phyloP scores from a whole-genome alignment of 2,329 filamentous ascomycete genomes.

The Arthroderma sp. region DNA sequence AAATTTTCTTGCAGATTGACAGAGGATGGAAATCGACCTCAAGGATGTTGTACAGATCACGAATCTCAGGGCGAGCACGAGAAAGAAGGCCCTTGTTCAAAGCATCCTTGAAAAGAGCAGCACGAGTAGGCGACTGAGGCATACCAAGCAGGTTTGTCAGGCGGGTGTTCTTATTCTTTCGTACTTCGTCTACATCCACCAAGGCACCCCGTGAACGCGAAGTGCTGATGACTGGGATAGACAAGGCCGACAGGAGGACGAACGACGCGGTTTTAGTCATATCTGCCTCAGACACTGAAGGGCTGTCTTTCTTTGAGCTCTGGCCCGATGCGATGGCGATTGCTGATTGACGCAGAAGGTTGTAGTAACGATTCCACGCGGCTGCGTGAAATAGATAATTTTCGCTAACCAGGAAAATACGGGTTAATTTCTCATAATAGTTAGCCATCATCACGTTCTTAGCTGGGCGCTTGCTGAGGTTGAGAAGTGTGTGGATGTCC shows the following conservation, averaged over 20 bases:
- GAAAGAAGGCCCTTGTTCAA: constrained; percentile 89
- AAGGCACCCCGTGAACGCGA: constrained; percentile 89
- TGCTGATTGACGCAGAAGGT: constrained; percentile 81
- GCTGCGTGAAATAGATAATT: constrained; percentile 99
- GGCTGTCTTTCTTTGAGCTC: constrained; percentile 88
- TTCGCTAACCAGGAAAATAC: constrained; percentile 97
- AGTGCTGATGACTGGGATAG: constrained; percentile 99
- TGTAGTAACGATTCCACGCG: constrained; percentile 95
- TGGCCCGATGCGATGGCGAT: constrained; percentile 70
- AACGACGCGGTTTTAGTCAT: constrained; percentile 92
- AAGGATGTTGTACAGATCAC: constrained; percentile 94
- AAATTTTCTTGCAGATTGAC: constrained; percentile 98
- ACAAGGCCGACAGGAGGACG: constrained; percentile 82
- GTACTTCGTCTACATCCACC: constrained; percentile 90
- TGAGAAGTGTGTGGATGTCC: constrained; percentile 95
- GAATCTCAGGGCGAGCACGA: constrained; percentile 85
- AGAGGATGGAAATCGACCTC: constrained; percentile 98
- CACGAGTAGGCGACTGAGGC: constrained; percentile 75
- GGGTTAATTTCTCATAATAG: constrained; percentile 98
- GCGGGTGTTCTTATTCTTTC: constrained; percentile 97
- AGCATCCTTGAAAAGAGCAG: constrained; percentile 87
- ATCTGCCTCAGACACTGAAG: constrained; percentile 74
- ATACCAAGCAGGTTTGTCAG: constrained; percentile 93
- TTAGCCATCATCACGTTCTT: constrained; percentile 99
- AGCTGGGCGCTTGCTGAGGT: constrained; percentile 90